Evolutionary conservation across 441 rosid species (phyloP).

Genomic region (Kokia cookei): DNA sequence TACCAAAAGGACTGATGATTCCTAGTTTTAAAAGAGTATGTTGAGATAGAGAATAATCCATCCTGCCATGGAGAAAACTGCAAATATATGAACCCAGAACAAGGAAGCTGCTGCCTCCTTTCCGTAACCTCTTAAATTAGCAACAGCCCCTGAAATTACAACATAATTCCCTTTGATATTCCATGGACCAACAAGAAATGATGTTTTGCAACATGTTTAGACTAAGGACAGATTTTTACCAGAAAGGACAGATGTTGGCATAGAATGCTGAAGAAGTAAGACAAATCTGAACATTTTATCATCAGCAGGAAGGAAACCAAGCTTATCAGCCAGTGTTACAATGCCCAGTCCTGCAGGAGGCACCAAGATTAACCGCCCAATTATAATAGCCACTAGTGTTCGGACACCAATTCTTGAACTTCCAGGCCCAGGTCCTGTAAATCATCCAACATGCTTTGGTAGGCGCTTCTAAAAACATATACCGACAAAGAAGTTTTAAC

Average conservation of each 20-base stretch:
- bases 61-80: slow-evolving; percentile 84
- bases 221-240: slow-evolving; percentile 28
- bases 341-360: slow-evolving; percentile 90
- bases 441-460: background rate
- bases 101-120: slow-evolving; percentile 88
- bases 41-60: slow-evolving; percentile 85
- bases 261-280: slow-evolving; percentile 84
- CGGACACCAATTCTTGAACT: slow-evolving; percentile 87
- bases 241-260: slow-evolving; percentile 96
- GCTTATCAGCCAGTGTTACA: slow-evolving; percentile 85
- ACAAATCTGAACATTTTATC: slow-evolving; percentile 96
- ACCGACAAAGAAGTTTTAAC: background rate
- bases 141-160: slow-evolving; percentile 64
- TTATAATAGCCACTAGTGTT: slow-evolving; percentile 79
- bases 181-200: background rate
- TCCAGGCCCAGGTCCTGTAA: slow-evolving; percentile 97
- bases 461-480: background rate
- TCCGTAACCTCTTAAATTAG: slow-evolving; percentile 92
- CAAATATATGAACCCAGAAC: slow-evolving; percentile 98
- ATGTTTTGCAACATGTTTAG: background rate
- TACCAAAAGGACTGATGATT: background rate
- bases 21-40: slow-evolving; percentile 55
- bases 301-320: slow-evolving; percentile 79
- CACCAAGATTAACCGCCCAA: slow-evolving; percentile 73
- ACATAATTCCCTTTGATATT: background rate